Conservation (phyloP, 305 asterid genomes). For the Fraxinus xanthoxyloides region DNA sequence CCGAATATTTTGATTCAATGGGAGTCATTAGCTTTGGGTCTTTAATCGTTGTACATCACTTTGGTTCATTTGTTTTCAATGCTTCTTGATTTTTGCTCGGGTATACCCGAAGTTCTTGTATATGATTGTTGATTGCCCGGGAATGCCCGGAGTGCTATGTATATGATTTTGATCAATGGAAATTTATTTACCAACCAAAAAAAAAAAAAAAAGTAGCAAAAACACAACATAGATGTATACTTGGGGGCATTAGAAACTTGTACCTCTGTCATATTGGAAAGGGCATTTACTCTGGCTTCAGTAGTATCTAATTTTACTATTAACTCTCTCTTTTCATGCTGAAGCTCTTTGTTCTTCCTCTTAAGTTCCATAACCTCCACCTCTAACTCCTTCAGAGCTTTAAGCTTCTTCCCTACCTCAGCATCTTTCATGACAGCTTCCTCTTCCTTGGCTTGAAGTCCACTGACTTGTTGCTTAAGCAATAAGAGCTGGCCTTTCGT, state of each 20-base stretch:
- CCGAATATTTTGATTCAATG: too few species aligned
- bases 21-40: too few species aligned
- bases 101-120: too few species aligned
- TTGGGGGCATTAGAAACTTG: neutral
- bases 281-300: conserved; percentile 60
- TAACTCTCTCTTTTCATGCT: conserved; percentile 83
- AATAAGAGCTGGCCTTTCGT: conserved; percentile 81
- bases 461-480: conserved; percentile 84
- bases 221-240: neutral
- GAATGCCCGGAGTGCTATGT: too few species aligned
- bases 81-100: too few species aligned
- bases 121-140: too few species aligned
- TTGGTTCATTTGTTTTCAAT: too few species aligned
- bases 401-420: conserved; percentile 78
- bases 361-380: conserved; percentile 88
- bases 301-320: conserved; percentile 70
- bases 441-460: conserved; percentile 81
- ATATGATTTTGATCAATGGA: too few species aligned
- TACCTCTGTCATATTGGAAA: conserved; percentile 92
- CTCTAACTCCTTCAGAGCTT: conserved; percentile 69
- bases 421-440: conserved; percentile 59
- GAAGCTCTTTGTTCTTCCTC: conserved; percentile 92
- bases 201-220: neutral
- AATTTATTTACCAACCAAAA: too few species aligned
- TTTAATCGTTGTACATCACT: too few species aligned